Conservation (phyloP, 139 green algal genomes). For the Chlamydomonas sphaeroides region DNA sequence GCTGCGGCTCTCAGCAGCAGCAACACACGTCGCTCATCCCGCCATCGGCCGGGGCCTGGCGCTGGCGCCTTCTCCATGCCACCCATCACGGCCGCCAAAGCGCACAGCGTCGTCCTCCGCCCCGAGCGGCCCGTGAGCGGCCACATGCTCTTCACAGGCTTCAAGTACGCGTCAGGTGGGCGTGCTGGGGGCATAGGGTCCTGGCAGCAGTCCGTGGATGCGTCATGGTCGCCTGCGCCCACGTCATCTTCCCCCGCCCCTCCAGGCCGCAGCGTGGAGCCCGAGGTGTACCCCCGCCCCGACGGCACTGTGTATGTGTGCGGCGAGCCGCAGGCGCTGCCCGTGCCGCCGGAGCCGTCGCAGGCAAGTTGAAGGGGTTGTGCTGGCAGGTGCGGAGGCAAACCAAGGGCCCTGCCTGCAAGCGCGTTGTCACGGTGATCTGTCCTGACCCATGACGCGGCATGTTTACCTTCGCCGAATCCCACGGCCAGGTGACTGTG, state of each 20-base stretch:
- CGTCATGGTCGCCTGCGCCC: too few species aligned
- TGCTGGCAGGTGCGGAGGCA: too few species aligned
- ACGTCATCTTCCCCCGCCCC: too few species aligned
- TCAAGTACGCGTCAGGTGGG: constrained; percentile 42
- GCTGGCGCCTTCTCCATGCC: too few species aligned
- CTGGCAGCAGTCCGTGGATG: too few species aligned
- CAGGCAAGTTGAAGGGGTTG: neutral
- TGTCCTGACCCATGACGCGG: too few species aligned
- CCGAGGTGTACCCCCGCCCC: constrained; percentile 85
- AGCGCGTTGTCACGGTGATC: too few species aligned
- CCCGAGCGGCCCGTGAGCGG: constrained; percentile 59
- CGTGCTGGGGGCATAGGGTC: neutral
- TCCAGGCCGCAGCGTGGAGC: constrained; percentile 63
- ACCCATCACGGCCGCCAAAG: constrained; percentile 71
- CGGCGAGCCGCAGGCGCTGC: constrained; percentile 64
- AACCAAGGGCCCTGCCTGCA: too few species aligned
- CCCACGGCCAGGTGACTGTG: constrained; percentile 53
- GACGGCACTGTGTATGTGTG: constrained; percentile 85
- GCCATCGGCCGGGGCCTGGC: too few species aligned
- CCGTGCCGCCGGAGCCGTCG: neutral
- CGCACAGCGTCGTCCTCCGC: constrained; percentile 78
- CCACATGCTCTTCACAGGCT: constrained; percentile 51
- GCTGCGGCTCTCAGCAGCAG: too few species aligned
- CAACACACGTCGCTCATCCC: too few species aligned
- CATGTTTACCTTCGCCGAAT: too few species aligned